Conservation (phyloP, 805 yeast genomes). For the Zygoascus flipseniorum region DNA sequence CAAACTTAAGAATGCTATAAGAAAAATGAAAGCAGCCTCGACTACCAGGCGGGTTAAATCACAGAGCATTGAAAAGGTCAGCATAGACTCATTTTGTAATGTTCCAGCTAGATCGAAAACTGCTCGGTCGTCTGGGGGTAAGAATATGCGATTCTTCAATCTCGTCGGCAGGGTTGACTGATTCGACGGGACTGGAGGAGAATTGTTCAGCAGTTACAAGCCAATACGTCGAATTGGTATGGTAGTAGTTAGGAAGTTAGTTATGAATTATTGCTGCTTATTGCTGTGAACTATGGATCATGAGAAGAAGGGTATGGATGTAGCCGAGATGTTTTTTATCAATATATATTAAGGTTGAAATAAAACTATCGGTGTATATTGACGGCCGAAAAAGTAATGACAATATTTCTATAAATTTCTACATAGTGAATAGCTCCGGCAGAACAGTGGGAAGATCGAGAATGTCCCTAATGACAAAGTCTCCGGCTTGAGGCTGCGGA, state of each 20-base stretch:
- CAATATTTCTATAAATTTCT: no score
- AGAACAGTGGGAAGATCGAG: conserved; percentile 44
- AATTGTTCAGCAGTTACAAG: no score
- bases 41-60: not conserved
- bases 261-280: no score
- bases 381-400: no score
- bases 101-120: not conserved
- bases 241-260: no score
- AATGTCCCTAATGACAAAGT: conserved; percentile 48
- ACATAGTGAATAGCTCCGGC: conserved; percentile 39
- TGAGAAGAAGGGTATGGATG: no score
- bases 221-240: no score
- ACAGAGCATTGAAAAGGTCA: not conserved
- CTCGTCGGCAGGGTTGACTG: not conserved
- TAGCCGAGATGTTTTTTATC: no score
- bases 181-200: no score
- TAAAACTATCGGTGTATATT: no score
- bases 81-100: not conserved
- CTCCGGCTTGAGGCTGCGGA: conserved; percentile 31
- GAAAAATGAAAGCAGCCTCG: not conserved
- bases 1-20: not conserved
- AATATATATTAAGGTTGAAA: no score
- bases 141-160: not conserved
- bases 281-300: no score
- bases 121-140: not conserved